Evolutionary conservation across 1,284 basidiomycete genomes (phyloP).

Genomic region (Pascua sp.): DNA sequence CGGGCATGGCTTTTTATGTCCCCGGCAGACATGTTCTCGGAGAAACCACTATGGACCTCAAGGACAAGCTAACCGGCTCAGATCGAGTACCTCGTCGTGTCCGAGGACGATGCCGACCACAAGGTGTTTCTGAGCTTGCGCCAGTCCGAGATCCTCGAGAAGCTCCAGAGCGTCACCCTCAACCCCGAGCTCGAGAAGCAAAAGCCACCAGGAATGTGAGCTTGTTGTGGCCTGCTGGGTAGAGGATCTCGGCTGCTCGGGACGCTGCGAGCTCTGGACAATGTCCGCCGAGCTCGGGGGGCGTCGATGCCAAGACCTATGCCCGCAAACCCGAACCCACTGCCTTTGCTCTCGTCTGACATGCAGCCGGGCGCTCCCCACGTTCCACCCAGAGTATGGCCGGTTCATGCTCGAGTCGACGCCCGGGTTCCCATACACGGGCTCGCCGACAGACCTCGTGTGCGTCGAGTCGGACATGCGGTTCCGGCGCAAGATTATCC

Average conservation of each 20-base stretch:
- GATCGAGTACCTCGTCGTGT: conserved; percentile 96
- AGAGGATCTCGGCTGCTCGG: background rate
- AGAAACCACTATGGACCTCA: too few species aligned
- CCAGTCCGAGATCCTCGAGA: conserved; percentile 88
- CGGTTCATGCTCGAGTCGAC: conserved; percentile 99
- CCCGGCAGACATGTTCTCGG: background rate
- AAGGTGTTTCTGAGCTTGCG: conserved; percentile 78
- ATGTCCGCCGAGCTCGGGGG: background rate
- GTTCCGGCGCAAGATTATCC: conserved; percentile 78
- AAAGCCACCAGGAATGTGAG: conserved; percentile 38
- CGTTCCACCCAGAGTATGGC: conserved; percentile 98
- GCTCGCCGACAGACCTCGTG: conserved; percentile 75
- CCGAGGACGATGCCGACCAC: conserved; percentile 77
- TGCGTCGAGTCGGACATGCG: conserved; percentile 94
- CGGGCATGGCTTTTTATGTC: background rate
- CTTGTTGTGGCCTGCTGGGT: background rate
- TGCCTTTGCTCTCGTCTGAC: background rate
- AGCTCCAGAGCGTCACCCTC: conserved; percentile 67
- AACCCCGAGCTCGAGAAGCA: conserved; percentile 60
- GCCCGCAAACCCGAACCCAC: background rate
- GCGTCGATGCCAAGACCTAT: background rate
- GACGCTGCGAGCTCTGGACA: background rate
- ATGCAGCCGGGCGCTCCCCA: conserved; percentile 68
- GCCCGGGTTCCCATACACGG: conserved; percentile 89
- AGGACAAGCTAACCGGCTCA: conserved; percentile 37